Evolutionary conservation across 176 grass and related monocot species (phyloP), one percentile per base, ranked within the genome.

Genomic region (Raddia distichophylla): DNA sequence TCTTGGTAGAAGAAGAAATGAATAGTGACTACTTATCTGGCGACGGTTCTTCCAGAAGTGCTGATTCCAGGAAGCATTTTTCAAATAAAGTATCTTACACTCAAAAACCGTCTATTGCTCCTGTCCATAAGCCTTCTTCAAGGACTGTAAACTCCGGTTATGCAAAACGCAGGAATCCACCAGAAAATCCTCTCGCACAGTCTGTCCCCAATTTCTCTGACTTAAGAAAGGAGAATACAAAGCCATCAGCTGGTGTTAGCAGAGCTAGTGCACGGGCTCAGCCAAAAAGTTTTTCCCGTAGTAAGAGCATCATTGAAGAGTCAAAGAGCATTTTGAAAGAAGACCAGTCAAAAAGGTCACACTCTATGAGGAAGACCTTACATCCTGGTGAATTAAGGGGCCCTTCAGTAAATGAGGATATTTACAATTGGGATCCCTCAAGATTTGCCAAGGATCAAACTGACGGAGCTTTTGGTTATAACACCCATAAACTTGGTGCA

Each of bases 191-290:
- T 79, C 87, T 93, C 62, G 93, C 87, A 45, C 93, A 96, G 64
- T 96, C 93, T 67, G 91, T 99, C 60, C 93, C 97, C 40, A 93
- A 81, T 85, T 96, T 99, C 65, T 79, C 84, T 5, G 93, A 99
- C 64, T 90, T 99, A 20, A 84, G 93, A 84, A 99, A 99, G 70
- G 97, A 96, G 96, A 99, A 96, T 87, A 91, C 93, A 69, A 95
- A 86, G 53, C 96, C 90, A 78, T 89, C 88, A 67, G 75, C 74
- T 84, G 93, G 76, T 71, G 72, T 71, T 57, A 88, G 87, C 67
- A 94, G 88, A 74, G 81, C 65, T 47, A 90, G 57, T 68, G 49
- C 79, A 76, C 86, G 89, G 73, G 78, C 50, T 42, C 91, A 93
- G 61, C 82, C 71, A 34, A 95, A 89, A 69, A 78, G 82, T 55